phyloP scores from a whole-genome alignment of 176 grass and related monocot genomes.

The Zoysia japonica region DNA sequence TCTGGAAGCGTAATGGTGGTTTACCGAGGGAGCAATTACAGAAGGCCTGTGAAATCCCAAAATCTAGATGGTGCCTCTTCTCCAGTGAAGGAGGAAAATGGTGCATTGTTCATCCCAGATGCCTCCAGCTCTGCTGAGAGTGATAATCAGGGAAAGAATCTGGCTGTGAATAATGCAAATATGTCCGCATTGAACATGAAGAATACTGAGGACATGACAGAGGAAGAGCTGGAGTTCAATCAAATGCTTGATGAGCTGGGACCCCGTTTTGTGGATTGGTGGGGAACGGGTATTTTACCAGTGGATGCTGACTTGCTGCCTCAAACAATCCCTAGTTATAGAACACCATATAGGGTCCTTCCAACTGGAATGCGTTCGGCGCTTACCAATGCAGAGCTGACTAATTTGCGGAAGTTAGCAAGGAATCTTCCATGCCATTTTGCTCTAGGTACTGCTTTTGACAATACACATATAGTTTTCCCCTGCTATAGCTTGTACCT shows the following conservation, averaged over 20 bases:
- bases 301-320: conserved; percentile 90
- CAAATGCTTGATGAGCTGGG: conserved; percentile 83
- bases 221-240: conserved; percentile 84
- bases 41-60: conserved; percentile 61
- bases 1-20: conserved; percentile 96
- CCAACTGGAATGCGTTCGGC: conserved; percentile 75
- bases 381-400: conserved; percentile 79
- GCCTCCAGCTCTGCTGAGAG: conserved; percentile 40
- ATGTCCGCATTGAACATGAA: conserved; percentile 35
- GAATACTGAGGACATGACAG: conserved; percentile 61
- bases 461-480: conserved; percentile 12
- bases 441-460: conserved; percentile 75
- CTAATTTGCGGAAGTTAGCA: conserved; percentile 71
- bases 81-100: conserved; percentile 34
- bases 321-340: conserved; percentile 77
- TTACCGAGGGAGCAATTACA: conserved; percentile 78
- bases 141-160: conserved; percentile 23
- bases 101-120: conserved; percentile 67
- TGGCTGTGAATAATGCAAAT: conserved; percentile 23
- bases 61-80: conserved; percentile 31
- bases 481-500: neutral
- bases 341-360: conserved; percentile 82
- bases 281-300: conserved; percentile 74
- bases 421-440: conserved; percentile 89
- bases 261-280: conserved; percentile 87